These are phyloP conservation scores for Tulasnella sp. DNA, from an alignment of 768 basidiomycete species.

Conservation along the genomic window DNA sequence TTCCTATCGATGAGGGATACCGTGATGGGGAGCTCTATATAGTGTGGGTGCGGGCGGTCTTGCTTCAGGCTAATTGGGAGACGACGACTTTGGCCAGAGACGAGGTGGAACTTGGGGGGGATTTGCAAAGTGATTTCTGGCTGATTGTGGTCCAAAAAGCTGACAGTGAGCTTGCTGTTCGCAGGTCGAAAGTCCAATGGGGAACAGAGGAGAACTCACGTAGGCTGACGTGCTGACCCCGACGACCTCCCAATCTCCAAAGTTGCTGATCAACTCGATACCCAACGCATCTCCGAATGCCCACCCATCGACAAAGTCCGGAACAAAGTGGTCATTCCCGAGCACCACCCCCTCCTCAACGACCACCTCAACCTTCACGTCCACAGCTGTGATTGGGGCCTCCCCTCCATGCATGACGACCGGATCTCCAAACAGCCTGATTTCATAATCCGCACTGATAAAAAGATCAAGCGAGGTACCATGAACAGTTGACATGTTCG, in stretches of 20 bases:
- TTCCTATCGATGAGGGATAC: neutral
- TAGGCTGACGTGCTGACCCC: neutral
- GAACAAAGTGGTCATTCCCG: constrained; percentile 20
- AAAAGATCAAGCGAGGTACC: constrained; percentile 31
- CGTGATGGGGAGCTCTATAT: neutral
- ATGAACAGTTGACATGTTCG: neutral
- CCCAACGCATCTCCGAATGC: constrained; percentile 33
- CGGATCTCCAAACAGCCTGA: constrained; percentile 35
- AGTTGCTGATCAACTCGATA: constrained; percentile 10
- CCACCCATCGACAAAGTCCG: constrained; percentile 34
- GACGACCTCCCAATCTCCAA: constrained; percentile 2
- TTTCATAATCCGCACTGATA: constrained; percentile 35
- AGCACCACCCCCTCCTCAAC: neutral
- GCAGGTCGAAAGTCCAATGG: neutral
- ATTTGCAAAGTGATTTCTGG: neutral
- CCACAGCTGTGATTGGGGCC: neutral
- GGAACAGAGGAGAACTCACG: neutral
- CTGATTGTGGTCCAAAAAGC: neutral
- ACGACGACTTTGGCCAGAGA: constrained; percentile 11
- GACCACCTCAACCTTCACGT: neutral
- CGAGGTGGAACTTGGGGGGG: neutral
- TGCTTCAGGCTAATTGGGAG: neutral
- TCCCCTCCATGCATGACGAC: neutral
- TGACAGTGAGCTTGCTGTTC: neutral
- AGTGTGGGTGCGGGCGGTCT: neutral